phyloP scores from a whole-genome alignment of 495 filamentous ascomycete genomes.

The Penicillium waksmanii region DNA sequence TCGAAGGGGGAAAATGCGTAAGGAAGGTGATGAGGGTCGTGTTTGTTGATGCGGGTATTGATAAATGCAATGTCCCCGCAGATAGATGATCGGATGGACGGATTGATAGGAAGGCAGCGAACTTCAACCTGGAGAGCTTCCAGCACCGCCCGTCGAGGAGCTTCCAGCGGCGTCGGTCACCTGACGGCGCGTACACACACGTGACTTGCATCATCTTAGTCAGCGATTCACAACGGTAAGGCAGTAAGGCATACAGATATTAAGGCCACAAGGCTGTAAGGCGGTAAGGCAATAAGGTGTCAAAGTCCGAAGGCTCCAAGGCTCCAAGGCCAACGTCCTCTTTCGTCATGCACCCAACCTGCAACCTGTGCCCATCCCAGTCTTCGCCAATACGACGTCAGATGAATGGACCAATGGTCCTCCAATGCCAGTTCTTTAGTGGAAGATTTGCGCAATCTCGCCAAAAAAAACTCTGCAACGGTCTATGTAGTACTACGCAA shows the following conservation, averaged over 20 bases:
- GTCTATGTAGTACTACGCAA: neutral
- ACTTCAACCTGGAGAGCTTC: slow-evolving; percentile 32
- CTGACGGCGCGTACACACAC: slow-evolving; percentile 29
- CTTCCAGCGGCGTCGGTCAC: slow-evolving; percentile 33
- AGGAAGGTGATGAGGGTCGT: neutral
- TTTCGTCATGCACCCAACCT: neutral
- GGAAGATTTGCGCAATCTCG: no score
- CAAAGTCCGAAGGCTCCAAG: slow-evolving; percentile 19
- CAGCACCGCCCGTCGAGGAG: slow-evolving; percentile 35
- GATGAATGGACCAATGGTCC: slow-evolving; percentile 1
- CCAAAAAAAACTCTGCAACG: neutral
- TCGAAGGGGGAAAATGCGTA: slow-evolving; percentile 8
- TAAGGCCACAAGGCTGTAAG: no score
- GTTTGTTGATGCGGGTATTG: neutral
- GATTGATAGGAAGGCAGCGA: slow-evolving; percentile 21
- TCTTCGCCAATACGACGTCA: slow-evolving; percentile 1
- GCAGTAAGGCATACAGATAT: neutral
- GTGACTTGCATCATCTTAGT: slow-evolving; percentile 25
- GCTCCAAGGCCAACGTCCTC: neutral
- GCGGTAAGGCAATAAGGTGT: slow-evolving; percentile 20
- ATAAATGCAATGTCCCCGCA: slow-evolving; percentile 3
- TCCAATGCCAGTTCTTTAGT: neutral
- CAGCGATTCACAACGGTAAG: neutral
- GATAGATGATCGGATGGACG: slow-evolving; percentile 17
- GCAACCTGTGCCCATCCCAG: neutral